These are phyloP conservation scores for Spergularia azorica DNA, from an alignment of 179 eudicot genomes.

Conservation along the genomic window DNA sequence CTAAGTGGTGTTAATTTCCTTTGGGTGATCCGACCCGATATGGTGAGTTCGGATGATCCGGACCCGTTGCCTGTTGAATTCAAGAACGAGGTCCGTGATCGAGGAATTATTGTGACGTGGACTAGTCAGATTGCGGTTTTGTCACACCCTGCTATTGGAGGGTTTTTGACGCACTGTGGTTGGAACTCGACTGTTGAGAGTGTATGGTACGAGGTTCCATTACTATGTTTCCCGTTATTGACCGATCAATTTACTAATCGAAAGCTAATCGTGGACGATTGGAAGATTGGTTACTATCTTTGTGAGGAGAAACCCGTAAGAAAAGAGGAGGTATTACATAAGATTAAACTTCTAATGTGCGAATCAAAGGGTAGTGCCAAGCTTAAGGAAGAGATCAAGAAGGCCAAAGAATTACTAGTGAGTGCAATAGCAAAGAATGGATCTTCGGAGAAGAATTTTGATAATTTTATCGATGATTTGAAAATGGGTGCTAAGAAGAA, in stretches of 20 bases:
- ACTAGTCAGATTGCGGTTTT: conserved; percentile 33
- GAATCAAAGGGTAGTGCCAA: conserved; percentile 29
- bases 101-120: conserved; percentile 41
- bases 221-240: conserved; percentile 38
- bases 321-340: conserved; percentile 41
- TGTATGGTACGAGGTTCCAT: conserved; percentile 42
- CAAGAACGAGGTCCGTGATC: conserved; percentile 32
- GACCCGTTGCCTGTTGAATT: conserved; percentile 49
- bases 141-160: conserved; percentile 37
- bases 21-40: conserved; percentile 45
- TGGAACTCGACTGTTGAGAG: conserved; percentile 47
- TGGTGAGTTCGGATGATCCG: conserved; percentile 43
- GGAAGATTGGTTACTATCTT: conserved; percentile 46
- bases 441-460: conserved; percentile 40
- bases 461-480: conserved; percentile 24
- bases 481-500: conserved; percentile 8
- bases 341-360: conserved; percentile 35
- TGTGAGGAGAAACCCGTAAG: conserved; percentile 32
- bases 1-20: conserved; percentile 36
- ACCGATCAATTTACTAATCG: conserved; percentile 45
- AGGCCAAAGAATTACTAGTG: conserved; percentile 33
- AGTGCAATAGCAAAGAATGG: conserved; percentile 39
- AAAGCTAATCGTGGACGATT: conserved; percentile 41
- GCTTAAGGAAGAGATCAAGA: conserved; percentile 37
- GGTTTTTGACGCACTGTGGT: conserved; percentile 45